A percentile compares a stretch with the other conserved stretches of the same genome.
These are phyloP conservation scores for Pleurotus citrinopileatus DNA, from an alignment of 768 basidiomycete genomes.

Conservation along the genomic window DNA sequence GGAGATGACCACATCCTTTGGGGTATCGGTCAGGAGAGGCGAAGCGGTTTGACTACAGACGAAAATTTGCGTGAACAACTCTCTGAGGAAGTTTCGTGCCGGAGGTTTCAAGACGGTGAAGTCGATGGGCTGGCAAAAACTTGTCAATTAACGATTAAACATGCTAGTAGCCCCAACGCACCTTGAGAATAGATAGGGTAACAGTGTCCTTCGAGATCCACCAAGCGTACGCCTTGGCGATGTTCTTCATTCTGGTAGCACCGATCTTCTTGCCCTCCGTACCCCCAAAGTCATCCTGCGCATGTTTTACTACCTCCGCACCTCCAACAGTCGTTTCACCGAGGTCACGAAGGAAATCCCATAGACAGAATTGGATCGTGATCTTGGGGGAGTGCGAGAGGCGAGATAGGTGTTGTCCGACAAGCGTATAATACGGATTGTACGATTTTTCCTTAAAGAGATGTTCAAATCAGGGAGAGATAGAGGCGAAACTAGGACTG, in stretches of 20 bases:
- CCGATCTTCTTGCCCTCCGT: constrained; percentile 55
- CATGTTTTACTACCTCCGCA: constrained; percentile 67
- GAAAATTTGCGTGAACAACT: constrained; percentile 68
- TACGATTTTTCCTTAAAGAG: constrained; percentile 75
- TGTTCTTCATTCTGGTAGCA: constrained; percentile 56
- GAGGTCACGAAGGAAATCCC: constrained; percentile 94
- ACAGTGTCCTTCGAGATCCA: constrained; percentile 86
- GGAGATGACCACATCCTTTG: constrained; percentile 33
- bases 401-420: constrained; percentile 79
- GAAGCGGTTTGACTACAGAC: constrained; percentile 72
- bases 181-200: constrained; percentile 80
- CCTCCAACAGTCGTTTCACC: constrained; percentile 85
- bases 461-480: background rate
- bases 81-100: constrained; percentile 63
- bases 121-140: constrained; percentile 68
- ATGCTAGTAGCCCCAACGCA: constrained; percentile 25
- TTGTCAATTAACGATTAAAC: background rate
- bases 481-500: constrained; percentile 19
- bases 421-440: constrained; percentile 94
- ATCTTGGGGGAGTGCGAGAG: constrained; percentile 83
- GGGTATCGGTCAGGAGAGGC: constrained; percentile 49
- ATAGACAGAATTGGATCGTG: constrained; percentile 91
- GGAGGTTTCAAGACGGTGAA: constrained; percentile 71
- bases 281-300: constrained; percentile 45
- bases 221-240: constrained; percentile 89